Evolutionary conservation across 129 eudicot genomes (phyloP).

Genomic region (Centaurea solstitialis): DNA sequence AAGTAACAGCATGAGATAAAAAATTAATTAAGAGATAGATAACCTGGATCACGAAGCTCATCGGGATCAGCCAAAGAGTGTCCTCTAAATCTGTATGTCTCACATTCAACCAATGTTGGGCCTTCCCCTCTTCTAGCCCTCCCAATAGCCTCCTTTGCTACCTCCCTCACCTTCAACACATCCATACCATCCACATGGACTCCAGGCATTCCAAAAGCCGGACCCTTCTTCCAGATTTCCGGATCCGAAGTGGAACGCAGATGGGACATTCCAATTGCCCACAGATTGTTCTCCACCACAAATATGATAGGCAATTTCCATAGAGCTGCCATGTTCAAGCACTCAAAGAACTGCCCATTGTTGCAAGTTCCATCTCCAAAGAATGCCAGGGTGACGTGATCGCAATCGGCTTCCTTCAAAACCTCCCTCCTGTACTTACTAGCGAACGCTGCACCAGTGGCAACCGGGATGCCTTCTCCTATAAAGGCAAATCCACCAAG

Average conservation of each 20-base stretch:
- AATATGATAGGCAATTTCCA: constrained; percentile 76
- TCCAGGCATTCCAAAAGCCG: constrained; percentile 85
- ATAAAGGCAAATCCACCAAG: constrained; percentile 83
- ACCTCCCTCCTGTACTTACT: constrained; percentile 66
- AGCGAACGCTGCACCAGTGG: constrained; percentile 78
- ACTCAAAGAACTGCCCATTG: constrained; percentile 79
- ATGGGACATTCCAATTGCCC: constrained; percentile 89
- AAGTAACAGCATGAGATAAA: not conserved
- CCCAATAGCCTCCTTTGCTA: constrained; percentile 60
- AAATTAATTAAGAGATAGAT: too few species aligned
- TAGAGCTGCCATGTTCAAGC: constrained; percentile 78
- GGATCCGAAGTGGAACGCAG: constrained; percentile 79
- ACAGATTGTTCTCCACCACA: constrained; percentile 77
- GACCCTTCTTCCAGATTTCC: constrained; percentile 78
- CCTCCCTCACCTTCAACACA: constrained; percentile 80
- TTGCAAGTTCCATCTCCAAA: constrained; percentile 79
- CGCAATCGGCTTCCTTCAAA: constrained; percentile 60
- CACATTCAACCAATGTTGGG: constrained; percentile 73
- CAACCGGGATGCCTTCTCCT: constrained; percentile 81
- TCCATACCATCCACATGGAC: constrained; percentile 81
- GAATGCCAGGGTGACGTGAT: constrained; percentile 63
- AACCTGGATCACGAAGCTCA: constrained; percentile 82
- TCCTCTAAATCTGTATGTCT: constrained; percentile 75
- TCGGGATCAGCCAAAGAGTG: constrained; percentile 86
- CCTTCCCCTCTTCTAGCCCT: constrained; percentile 85